Base-by-base conservation (phyloP, 2,329 filamentous ascomycete species). In the Aspergillus aculeatinus region DNA sequence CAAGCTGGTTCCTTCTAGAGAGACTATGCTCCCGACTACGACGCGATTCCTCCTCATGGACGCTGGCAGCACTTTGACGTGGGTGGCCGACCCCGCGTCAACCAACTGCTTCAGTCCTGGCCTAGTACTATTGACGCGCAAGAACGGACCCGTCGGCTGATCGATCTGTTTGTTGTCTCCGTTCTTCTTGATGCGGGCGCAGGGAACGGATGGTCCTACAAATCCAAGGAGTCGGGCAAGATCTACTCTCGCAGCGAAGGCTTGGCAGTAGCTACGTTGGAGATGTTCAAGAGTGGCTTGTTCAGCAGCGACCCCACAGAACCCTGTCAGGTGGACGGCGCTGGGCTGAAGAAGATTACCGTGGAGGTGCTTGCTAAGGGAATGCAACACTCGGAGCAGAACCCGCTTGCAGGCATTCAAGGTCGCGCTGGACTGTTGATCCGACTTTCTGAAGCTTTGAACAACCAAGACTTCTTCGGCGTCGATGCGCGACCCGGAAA, bases 241-340 rank as follows among this genome's bases (percentile, higher is more conserved):
- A 76, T 89, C 47, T 98, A 94, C 77, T 83, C 87, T 55, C 87
- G 95, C 54, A 96, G 92, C 62, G 95, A 97, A 75, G 93, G 93
- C 9, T 83, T 97, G 58, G 93, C 93, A 9, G 87, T 89, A 10
- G 87, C 87, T 48, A 88, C 85, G 72, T 72, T 89, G 68, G 93
- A 97, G 68, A 96, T 97, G 93, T 97, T 96, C 84, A 96, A 96
- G 79, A 82, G 85, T 14, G 95, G 95, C 35, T 72, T 91, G 35
- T 98, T 98, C 79, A 96, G 92, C 65, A 90, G 92, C 75, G 86
- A 94, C 72, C 82, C 86, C 2, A 83, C 79, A 60, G 92, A 96
- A 77, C 92, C 92, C 54, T 91, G 87, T 71, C 93, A 96, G 75
- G 95, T 98, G 29, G 94, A 99, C 78, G 92, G 89, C 64, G 86